Percentiles rank a stretch among this genome's conserved stretches.
Evolutionary conservation across 75 land plant species (phyloP).

Genomic region (Pinus albicaulis): DNA sequence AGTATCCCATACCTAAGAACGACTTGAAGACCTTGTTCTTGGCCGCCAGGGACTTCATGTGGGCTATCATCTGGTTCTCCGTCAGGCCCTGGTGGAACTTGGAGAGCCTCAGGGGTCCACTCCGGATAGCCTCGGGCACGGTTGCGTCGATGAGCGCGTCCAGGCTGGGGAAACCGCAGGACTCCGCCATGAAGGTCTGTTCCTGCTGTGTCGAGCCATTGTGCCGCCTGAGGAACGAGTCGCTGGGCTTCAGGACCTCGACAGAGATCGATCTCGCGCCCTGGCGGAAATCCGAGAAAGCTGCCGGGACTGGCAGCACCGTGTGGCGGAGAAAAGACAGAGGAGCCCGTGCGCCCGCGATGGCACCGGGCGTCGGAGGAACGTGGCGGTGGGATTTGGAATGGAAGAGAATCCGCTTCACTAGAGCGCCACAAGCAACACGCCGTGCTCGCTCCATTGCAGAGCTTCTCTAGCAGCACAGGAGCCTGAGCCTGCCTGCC

Average conservation of each 20-base stretch:
- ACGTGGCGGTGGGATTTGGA: constrained; percentile 8
- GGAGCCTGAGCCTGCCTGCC: no score
- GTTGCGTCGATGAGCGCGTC: constrained; percentile 93
- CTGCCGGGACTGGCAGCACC: neutral
- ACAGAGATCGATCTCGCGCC: constrained; percentile 59
- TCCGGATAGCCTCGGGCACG: constrained; percentile 77
- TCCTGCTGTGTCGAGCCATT: constrained; percentile 81
- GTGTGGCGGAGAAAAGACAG: neutral
- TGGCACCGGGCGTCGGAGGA: neutral
- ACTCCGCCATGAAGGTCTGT: constrained; percentile 75
- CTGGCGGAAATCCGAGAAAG: constrained; percentile 3
- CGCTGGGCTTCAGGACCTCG: constrained; percentile 75
- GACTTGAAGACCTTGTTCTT: constrained; percentile 89
- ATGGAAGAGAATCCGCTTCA: constrained; percentile 18
- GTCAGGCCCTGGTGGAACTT: constrained; percentile 71
- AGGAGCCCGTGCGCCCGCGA: neutral
- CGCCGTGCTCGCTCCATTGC: constrained; percentile 34
- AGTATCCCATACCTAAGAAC: constrained; percentile 98
- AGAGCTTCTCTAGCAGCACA: constrained; percentile 1
- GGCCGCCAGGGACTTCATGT: constrained; percentile 75
- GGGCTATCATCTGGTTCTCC: constrained; percentile 89
- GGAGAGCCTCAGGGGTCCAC: constrained; percentile 43
- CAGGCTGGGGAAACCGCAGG: constrained; percentile 56
- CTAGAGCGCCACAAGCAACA: constrained; percentile 17
- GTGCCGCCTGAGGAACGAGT: constrained; percentile 92